Percentiles rank a stretch among this genome's conserved stretches.
These are phyloP conservation scores for Juglanconis oblonga DNA, from an alignment of 2,329 filamentous ascomycete genomes.

Conservation along the genomic window DNA sequence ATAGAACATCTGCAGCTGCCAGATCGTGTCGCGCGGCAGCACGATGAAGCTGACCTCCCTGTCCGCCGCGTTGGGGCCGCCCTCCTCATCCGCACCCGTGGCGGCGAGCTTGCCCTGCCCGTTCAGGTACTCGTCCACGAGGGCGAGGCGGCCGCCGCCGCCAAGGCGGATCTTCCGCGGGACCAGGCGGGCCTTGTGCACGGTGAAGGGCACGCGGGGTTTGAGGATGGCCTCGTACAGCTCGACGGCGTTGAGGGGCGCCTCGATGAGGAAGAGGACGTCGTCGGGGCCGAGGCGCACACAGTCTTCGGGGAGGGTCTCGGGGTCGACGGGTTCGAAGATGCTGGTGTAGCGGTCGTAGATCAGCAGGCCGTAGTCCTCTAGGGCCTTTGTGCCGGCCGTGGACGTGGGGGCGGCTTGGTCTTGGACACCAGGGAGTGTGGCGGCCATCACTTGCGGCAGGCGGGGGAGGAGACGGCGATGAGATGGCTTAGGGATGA, in stretches of 20 bases:
- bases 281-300: constrained; percentile 9
- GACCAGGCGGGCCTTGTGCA: constrained; percentile 4
- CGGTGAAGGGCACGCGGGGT: constrained; percentile 2
- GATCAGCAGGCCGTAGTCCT: constrained; percentile 10
- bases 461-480: background rate
- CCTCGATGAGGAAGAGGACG: constrained; percentile 9
- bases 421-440: background rate
- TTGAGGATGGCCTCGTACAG: constrained; percentile 11
- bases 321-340: constrained; percentile 1
- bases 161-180: constrained; percentile 5
- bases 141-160: background rate
- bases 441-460: background rate
- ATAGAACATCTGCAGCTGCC: constrained; percentile 10
- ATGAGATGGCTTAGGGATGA: background rate
- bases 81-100: background rate
- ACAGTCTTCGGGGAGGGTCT: constrained; percentile 1
- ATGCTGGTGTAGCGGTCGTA: constrained; percentile 12
- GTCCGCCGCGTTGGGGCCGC: background rate
- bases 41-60: constrained; percentile 9
- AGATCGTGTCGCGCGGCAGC: constrained; percentile 1
- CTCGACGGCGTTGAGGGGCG: constrained; percentile 10
- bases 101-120: constrained; percentile 5
- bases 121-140: constrained; percentile 8
- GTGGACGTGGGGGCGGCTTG: constrained; percentile 1
- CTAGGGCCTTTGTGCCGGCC: background rate